phyloP scores from a whole-genome alignment of 2,329 filamentous ascomycete species.

The Aureobasidium sp. region DNA sequence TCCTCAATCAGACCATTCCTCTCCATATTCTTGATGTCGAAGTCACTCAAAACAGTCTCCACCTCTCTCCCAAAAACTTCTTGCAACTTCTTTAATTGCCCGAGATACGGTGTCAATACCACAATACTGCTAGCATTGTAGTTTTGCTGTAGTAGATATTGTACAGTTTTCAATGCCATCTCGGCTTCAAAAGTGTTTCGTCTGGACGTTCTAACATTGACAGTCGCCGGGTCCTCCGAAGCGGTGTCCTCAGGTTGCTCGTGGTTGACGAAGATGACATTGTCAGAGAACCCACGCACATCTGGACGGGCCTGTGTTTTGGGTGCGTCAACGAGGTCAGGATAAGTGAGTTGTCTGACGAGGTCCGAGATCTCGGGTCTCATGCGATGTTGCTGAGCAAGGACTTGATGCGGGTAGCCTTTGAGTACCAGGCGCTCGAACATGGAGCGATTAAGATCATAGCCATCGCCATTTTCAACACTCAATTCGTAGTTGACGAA shows the following conservation, averaged over 20 bases:
- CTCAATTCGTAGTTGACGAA: slow-evolving; percentile 99
- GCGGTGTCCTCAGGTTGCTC: slow-evolving; percentile 36
- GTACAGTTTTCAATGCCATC: slow-evolving; percentile 55
- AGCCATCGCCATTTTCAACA: slow-evolving; percentile 68
- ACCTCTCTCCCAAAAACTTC: slow-evolving; percentile 42
- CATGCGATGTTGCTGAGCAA: slow-evolving; percentile 99
- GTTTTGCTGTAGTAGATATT: slow-evolving; percentile 59
- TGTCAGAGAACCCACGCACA: slow-evolving; percentile 45
- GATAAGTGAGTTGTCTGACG: slow-evolving; percentile 53
- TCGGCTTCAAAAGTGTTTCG: slow-evolving; percentile 54
- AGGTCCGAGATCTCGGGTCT: slow-evolving; percentile 55
- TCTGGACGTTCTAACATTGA: slow-evolving; percentile 21
- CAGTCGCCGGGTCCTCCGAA: not conserved
- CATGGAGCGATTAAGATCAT: slow-evolving; percentile 78
- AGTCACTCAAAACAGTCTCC: slow-evolving; percentile 56
- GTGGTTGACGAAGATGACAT: slow-evolving; percentile 56
- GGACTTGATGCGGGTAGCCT: slow-evolving; percentile 80
- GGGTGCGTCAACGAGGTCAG: slow-evolving; percentile 45
- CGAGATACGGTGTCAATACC: slow-evolving; percentile 59
- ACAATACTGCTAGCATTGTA: slow-evolving; percentile 58
- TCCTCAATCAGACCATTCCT: slow-evolving; percentile 23
- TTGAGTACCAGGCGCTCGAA: slow-evolving; percentile 94
- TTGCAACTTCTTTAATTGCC: slow-evolving; percentile 49
- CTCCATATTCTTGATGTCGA: slow-evolving; percentile 50
- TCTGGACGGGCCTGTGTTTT: slow-evolving; percentile 35